Percentiles rank a stretch among this genome's conserved stretches.
Conservation (phyloP, 306 rosid genomes). For the Prunus mira region DNA sequence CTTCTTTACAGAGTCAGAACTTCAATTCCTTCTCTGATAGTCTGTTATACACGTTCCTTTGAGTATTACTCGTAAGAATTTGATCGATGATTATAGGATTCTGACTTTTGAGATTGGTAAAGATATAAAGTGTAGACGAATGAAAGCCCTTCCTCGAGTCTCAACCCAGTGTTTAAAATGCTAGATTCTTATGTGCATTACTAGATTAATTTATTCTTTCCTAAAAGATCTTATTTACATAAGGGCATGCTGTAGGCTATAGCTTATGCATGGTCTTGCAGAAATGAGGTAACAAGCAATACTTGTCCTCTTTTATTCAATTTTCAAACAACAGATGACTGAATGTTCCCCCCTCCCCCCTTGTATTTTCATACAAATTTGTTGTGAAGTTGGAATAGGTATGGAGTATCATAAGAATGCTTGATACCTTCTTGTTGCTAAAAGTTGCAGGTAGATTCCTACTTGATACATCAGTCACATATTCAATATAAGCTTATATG, state of each 20-base stretch:
- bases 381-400: neutral
- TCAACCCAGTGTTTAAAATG: neutral
- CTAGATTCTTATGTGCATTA: neutral
- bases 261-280: neutral
- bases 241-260: neutral
- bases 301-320: neutral
- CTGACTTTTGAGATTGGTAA: slow-evolving; percentile 11
- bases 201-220: neutral
- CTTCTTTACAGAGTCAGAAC: slow-evolving; percentile 18
- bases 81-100: neutral
- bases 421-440: slow-evolving; percentile 2
- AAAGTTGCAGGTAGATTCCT: neutral
- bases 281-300: neutral
- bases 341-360: neutral
- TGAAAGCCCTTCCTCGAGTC: neutral
- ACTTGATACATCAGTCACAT: neutral
- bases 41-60: slow-evolving; percentile 21
- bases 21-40: slow-evolving; percentile 21
- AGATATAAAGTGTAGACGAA: neutral
- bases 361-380: neutral
- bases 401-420: neutral
- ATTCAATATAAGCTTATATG: slow-evolving; percentile 13
- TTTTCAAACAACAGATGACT: neutral
- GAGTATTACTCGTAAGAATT: neutral
- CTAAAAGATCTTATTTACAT: neutral